Base-by-base conservation (phyloP, 2,329 filamentous ascomycete genomes). In the Aspergillus viridinutans region DNA sequence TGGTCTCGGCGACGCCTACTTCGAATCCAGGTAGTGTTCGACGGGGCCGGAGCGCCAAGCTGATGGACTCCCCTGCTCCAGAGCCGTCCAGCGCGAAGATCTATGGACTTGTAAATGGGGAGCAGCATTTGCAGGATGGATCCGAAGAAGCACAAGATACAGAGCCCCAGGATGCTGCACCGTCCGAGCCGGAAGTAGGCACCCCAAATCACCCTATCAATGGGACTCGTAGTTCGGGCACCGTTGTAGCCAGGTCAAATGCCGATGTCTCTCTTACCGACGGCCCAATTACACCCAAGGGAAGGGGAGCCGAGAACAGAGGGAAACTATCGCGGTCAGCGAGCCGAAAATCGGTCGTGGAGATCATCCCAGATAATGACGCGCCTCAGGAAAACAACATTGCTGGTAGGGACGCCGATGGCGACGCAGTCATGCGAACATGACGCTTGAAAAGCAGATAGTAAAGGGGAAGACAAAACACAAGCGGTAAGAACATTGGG, bases 1-100 rank as follows among this genome's bases (percentile, higher is more conserved):
- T 74, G 17, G 58, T 67, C 26, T 58, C 62, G 8, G 60, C 63
- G 38, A 74, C 72, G 0, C 72, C 73, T 8, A 67, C 68, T 0
- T 60, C 60, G 10, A 68, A 66, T 48, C 61, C 62, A 7, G 59
- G 64, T 10, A 67, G 65, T 54, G 63, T 69, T 21, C 67, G 74
- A 50, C 72, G 74, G 32, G 72, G 73, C 8, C 70, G 75, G 6
- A 76, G 74, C 53, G 69, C 71, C 17, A 68, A 64, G 32, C 53
- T 68, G 48, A 63, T 63, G 42, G 72, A 69, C 20, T 71, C 69
- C 1, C 68, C 70, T 29, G 63, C 63, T 35, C 59, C 63, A 6
- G 68, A 70, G n/a, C 61, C 64, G 7, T 54, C 61, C 20, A 61
- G 61, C 12, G 56, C 48, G 2, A 61, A 69, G 10, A 58, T 52